Evolutionary conservation across 2,329 filamentous ascomycete species (phyloP), one percentile per base, ranked within the genome.

Genomic region (Penicillium decumbens): DNA sequence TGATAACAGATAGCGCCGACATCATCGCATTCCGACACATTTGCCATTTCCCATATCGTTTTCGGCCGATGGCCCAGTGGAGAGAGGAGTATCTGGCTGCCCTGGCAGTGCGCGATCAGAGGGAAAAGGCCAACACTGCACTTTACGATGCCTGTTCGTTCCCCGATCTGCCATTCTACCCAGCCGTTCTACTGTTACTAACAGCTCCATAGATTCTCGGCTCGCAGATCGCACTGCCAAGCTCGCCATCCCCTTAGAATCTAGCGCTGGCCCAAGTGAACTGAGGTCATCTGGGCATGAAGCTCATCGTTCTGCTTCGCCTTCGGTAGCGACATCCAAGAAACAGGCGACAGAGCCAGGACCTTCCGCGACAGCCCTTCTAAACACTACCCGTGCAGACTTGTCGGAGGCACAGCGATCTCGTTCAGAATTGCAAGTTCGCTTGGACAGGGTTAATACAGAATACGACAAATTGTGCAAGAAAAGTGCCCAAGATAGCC

Each of bases 81-180:
- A 81, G 85, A 64, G 83, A 88, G 58, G 87, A 95, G 63, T 96
- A 95, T 69, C 77, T 88, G 54, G 77, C 81, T 54, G 85, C 86
- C 57, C 77, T 97, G 57, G 80, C 83, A 59, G 84, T 86, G 62
- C 78, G 83, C 56, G 88, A 89, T 62, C 79, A 83, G 63, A 79
- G 82, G 55, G 86, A 89, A 64, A 79, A 82, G 63, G 77, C 76
- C 49, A 81, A 84, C 59, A 73, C 76, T 62, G 79, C 83, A 45
- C 80, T 95, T 53, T 87, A 95, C 62, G 80, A 89, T 66, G 85
- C 88, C 54, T 95, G 91, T 95, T 64, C 47, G 66, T 43, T 32
- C 49, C 38, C 35, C 2, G 15, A 27, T 25, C 8, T 18, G 30
- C 37, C 25, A 37, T 15, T 23, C 5, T n/a, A 23, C 15, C 24